Conservation (phyloP, 2,329 filamentous ascomycete genomes). For the Fusarium dlaminii region DNA sequence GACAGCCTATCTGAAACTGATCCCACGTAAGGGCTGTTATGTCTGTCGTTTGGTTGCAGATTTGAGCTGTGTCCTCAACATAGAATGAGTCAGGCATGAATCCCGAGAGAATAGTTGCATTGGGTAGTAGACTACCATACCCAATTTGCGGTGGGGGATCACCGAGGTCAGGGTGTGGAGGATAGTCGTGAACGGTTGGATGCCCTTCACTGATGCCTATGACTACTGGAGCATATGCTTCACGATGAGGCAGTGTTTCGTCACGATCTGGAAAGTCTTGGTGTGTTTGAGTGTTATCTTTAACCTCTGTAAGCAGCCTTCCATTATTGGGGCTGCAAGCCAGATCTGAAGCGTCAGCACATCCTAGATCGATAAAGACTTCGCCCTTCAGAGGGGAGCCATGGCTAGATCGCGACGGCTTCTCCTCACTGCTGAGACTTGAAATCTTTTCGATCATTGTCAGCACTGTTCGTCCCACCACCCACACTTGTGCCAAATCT, state of each 20-base stretch:
- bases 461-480: neutral
- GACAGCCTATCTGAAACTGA: neutral
- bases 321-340: accelerated
- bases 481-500: neutral
- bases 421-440: neutral
- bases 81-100: neutral
- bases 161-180: neutral
- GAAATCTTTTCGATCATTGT: neutral
- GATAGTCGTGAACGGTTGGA: accelerated
- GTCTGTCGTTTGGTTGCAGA: neutral
- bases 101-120: accelerated
- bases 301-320: accelerated
- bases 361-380: neutral
- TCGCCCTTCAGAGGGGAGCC: neutral
- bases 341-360: neutral
- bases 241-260: neutral
- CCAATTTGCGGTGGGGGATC: neutral
- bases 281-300: neutral
- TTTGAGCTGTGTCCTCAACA: neutral
- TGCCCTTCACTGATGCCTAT: neutral
- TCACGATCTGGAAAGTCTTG: accelerated
- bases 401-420: neutral
- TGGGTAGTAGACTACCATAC: too few species aligned
- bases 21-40: neutral
- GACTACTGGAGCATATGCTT: too few species aligned